Evolutionary conservation across 352 stramenopile genomes (phyloP).

Genomic region (Phytophthora meadii): DNA sequence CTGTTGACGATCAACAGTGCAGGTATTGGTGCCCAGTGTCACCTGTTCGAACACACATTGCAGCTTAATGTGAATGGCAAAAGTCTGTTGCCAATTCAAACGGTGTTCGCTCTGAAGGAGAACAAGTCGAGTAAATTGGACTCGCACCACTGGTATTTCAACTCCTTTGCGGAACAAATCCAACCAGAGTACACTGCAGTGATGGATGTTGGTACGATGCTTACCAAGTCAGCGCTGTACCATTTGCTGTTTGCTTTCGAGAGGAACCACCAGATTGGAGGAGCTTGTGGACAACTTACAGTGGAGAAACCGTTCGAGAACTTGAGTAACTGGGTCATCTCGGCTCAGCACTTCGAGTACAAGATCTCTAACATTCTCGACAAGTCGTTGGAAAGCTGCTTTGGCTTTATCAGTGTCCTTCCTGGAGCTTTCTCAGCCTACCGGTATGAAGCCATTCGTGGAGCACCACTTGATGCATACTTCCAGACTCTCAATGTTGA

Average conservation of each 20-base stretch:
- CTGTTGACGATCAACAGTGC: constrained; percentile 87
- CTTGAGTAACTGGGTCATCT: constrained; percentile 89
- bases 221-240: constrained; percentile 79
- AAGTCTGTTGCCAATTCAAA: constrained; percentile 74
- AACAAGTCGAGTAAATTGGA: constrained; percentile 84
- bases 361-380: constrained; percentile 91
- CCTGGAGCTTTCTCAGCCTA: constrained; percentile 88
- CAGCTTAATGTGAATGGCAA: constrained; percentile 79
- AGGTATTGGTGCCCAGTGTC: constrained; percentile 80
- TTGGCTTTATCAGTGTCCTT: constrained; percentile 89
- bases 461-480: constrained; percentile 79
- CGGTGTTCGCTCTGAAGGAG: constrained; percentile 86
- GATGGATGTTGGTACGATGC: constrained; percentile 88
- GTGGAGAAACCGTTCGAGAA: constrained; percentile 87
- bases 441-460: constrained; percentile 83
- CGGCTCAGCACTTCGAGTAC: constrained; percentile 91
- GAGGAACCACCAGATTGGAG: constrained; percentile 80
- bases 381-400: constrained; percentile 87
- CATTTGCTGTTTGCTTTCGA: constrained; percentile 85
- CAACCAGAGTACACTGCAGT: constrained; percentile 84
- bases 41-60: constrained; percentile 88
- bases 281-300: constrained; percentile 80
- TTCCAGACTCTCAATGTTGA: constrained; percentile 89
- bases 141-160: constrained; percentile 90
- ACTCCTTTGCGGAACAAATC: constrained; percentile 83